Evolutionary conservation across 2,329 filamentous ascomycete genomes (phyloP).

Genomic region (Westerdykella aurantiaca): DNA sequence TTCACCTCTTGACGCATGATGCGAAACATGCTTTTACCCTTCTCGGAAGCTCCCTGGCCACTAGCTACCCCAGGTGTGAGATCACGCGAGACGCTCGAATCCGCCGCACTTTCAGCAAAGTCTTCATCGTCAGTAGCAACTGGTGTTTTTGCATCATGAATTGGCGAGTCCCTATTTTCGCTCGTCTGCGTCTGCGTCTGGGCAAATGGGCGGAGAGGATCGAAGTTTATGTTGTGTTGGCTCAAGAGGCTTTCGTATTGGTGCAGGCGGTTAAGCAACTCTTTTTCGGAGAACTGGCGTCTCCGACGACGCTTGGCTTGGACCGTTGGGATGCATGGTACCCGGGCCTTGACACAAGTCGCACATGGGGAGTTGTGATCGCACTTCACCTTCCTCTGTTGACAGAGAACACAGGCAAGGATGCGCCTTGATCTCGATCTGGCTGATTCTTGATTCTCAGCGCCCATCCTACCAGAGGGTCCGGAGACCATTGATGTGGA

Average conservation of each 20-base stretch:
- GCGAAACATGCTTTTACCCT: no score
- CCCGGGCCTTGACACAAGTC: conserved; percentile 25
- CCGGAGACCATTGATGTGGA: no score
- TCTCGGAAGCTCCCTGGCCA: no score
- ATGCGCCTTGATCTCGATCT: conserved; percentile 34
- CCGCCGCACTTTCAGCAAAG: no score
- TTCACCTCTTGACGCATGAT: no score
- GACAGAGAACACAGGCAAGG: conserved; percentile 63
- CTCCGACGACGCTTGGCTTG: conserved; percentile 51
- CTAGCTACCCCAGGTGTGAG: no score
- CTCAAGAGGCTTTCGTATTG: conserved; percentile 62
- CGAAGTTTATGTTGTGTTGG: conserved; percentile 63
- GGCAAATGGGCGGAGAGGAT: conserved; percentile 49
- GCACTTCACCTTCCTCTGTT: conserved; percentile 46
- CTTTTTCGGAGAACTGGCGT: conserved; percentile 62
- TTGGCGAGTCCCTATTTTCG: conserved; percentile 1
- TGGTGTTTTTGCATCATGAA: neutral
- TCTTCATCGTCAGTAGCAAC: neutral
- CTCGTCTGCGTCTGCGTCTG: neutral
- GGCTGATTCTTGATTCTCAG: conserved; percentile 4
- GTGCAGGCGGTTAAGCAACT: conserved; percentile 62
- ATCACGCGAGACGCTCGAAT: no score
- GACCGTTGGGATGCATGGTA: conserved; percentile 36
- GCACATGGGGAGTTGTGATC: conserved; percentile 34
- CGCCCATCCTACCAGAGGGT: conserved; percentile 6